Percentiles rank a stretch among this genome's conserved stretches.
Conservation (phyloP, 169 alveolate genomes). For the Cryptosporidium felis region DNA sequence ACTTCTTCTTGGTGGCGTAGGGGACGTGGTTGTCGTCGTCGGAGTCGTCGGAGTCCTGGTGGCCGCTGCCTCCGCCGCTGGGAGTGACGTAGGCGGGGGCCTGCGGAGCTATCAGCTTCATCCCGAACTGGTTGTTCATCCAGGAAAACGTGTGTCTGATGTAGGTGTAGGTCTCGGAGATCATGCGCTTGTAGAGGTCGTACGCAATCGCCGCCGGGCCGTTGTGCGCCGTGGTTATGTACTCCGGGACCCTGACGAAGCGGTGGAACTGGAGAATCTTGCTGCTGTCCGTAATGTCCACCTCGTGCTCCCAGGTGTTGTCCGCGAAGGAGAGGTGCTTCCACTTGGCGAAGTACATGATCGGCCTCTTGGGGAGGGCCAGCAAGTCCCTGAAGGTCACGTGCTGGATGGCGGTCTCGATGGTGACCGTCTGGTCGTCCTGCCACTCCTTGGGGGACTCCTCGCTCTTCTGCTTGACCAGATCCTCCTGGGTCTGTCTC, state of each 20-base stretch:
- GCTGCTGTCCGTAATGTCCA: slow-evolving; percentile 48
- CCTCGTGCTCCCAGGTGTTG: slow-evolving; percentile 69
- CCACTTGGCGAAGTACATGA: slow-evolving; percentile 69
- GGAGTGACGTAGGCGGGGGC: slow-evolving; percentile 64
- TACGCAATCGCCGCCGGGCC: slow-evolving; percentile 67
- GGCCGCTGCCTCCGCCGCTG: neutral
- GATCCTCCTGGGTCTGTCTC: slow-evolving; percentile 72
- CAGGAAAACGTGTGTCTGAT: slow-evolving; percentile 68
- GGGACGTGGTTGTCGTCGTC: slow-evolving; percentile 68
- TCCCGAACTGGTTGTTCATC: slow-evolving; percentile 67
- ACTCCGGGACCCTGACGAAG: slow-evolving; percentile 57
- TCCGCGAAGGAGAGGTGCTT: slow-evolving; percentile 63
- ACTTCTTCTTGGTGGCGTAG: slow-evolving; percentile 39
- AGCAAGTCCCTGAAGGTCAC: slow-evolving; percentile 52
- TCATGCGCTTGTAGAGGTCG: slow-evolving; percentile 59
- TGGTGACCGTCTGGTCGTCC: slow-evolving; percentile 56
- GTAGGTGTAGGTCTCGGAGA: slow-evolving; percentile 59
- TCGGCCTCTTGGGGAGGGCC: slow-evolving; percentile 53
- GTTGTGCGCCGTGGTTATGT: slow-evolving; percentile 60
- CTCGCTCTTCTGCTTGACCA: slow-evolving; percentile 67
- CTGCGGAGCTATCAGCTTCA: slow-evolving; percentile 61
- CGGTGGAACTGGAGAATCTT: slow-evolving; percentile 67
- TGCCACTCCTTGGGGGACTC: slow-evolving; percentile 65
- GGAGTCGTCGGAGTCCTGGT: slow-evolving; percentile 54
- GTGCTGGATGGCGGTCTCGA: slow-evolving; percentile 66